Percentiles rank a stretch among this genome's conserved stretches.
Evolutionary conservation across 768 basidiomycete species (phyloP).

Genomic region (Gymnopilus junonius): DNA sequence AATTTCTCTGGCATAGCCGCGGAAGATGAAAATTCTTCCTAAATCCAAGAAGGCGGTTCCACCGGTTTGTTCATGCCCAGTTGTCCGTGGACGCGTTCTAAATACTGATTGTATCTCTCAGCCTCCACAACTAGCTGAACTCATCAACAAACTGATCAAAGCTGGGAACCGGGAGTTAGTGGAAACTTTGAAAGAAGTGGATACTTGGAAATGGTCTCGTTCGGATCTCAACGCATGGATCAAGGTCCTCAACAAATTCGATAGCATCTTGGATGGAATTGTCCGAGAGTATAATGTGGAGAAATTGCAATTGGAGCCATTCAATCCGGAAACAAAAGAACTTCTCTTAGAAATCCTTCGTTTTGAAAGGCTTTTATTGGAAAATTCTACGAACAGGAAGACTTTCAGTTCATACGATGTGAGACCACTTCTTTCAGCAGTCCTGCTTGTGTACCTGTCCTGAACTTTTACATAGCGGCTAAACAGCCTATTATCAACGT

Average conservation of each 20-base stretch:
- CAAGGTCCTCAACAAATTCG: slow-evolving; percentile 94
- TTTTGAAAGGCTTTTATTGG: slow-evolving; percentile 88
- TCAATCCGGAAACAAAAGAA: slow-evolving; percentile 76
- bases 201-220: slow-evolving; percentile 92
- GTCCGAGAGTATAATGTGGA: slow-evolving; percentile 87
- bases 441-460: slow-evolving; percentile 4
- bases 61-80: slow-evolving; percentile 57
- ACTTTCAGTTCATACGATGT: slow-evolving; percentile 97
- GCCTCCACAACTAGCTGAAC: slow-evolving; percentile 81
- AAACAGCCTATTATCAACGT: slow-evolving; percentile 84
- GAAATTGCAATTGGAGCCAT: slow-evolving; percentile 79
- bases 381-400: slow-evolving; percentile 98
- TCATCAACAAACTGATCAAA: slow-evolving; percentile 71
- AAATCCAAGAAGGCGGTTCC: slow-evolving; percentile 82
- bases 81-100: slow-evolving; percentile 19
- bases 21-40: slow-evolving; percentile 87
- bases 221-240: slow-evolving; percentile 98
- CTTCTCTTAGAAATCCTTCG: slow-evolving; percentile 81
- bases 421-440: slow-evolving; percentile 38
- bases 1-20: slow-evolving; percentile 48
- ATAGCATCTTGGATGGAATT: slow-evolving; percentile 81
- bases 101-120: slow-evolving; percentile 36
- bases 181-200: slow-evolving; percentile 66
- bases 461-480: slow-evolving; percentile 63
- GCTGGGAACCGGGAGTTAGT: slow-evolving; percentile 76